These are phyloP conservation scores for Pichia sp. DNA, from an alignment of 1,139 yeast genomes.

Conservation along the genomic window DNA sequence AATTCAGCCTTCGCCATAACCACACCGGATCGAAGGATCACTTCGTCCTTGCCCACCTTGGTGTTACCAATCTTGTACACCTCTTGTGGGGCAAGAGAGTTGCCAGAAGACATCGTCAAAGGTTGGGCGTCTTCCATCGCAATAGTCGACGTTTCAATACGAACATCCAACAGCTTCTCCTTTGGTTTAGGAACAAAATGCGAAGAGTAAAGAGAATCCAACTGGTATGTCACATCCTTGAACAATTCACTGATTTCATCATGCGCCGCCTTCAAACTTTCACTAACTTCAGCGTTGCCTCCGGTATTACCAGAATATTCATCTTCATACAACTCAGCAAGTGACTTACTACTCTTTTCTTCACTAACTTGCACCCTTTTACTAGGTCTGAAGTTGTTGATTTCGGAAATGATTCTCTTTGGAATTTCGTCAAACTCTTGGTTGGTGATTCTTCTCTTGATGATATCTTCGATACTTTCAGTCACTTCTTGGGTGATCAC, in stretches of 20 bases:
- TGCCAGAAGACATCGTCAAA: slow-evolving; percentile 66
- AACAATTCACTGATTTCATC: slow-evolving; percentile 73
- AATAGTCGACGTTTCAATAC: slow-evolving; percentile 74
- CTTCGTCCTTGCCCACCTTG: slow-evolving; percentile 54
- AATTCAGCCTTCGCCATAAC: slow-evolving; percentile 83
- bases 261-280: slow-evolving; percentile 69
- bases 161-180: slow-evolving; percentile 74
- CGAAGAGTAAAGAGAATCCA: slow-evolving; percentile 89
- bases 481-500: slow-evolving; percentile 88
- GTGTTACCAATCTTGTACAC: slow-evolving; percentile 60
- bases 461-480: slow-evolving; percentile 83
- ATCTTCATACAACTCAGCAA: slow-evolving; percentile 92
- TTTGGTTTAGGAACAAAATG: slow-evolving; percentile 93
- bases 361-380: slow-evolving; percentile 69
- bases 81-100: slow-evolving; percentile 95
- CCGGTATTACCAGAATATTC: slow-evolving; percentile 53
- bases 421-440: slow-evolving; percentile 85
- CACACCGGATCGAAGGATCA: slow-evolving; percentile 75
- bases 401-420: slow-evolving; percentile 65
- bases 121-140: slow-evolving; percentile 98
- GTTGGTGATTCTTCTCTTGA: slow-evolving; percentile 72
- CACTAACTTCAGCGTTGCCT: slow-evolving; percentile 40
- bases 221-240: slow-evolving; percentile 60
- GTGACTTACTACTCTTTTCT: slow-evolving; percentile 79
- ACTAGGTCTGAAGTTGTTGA: slow-evolving; percentile 51